These are phyloP conservation scores for Pluteus cervinus DNA, from an alignment of 768 basidiomycete species.

Conservation along the genomic window DNA sequence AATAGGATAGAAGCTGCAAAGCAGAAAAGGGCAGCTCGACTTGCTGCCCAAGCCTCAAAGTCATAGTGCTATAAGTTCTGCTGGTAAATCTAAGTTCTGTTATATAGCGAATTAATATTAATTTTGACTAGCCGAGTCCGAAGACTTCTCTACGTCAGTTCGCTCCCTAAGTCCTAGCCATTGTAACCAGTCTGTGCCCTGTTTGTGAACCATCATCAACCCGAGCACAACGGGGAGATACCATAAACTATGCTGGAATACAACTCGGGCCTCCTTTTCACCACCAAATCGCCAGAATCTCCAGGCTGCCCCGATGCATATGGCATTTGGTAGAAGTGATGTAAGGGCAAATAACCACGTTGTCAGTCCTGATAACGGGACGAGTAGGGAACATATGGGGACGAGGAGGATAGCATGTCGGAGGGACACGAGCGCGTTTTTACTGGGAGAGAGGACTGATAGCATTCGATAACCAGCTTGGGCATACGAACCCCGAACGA, in stretches of 20 bases:
- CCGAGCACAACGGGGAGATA: constrained; percentile 86
- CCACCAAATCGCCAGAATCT: constrained; percentile 66
- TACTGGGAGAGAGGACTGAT: constrained; percentile 65
- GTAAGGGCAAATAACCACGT: constrained; percentile 85
- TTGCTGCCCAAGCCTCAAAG: not conserved
- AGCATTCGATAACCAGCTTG: constrained; percentile 94
- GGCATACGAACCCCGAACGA: constrained; percentile 84
- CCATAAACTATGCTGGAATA: constrained; percentile 84
- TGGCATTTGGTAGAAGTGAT: constrained; percentile 65
- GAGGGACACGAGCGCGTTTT: constrained; percentile 82
- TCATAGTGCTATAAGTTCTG: not conserved
- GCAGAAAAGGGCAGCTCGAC: constrained; percentile 26
- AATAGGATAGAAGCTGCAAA: constrained; percentile 55
- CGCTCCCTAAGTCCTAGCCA: constrained; percentile 46
- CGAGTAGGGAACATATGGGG: constrained; percentile 71
- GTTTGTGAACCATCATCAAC: constrained; percentile 94
- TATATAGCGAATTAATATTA: no score
- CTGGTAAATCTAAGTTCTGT: constrained; percentile 1
- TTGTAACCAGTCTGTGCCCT: constrained; percentile 69
- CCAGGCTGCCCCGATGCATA: constrained; percentile 66
- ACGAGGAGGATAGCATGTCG: constrained; percentile 75
- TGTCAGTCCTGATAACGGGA: constrained; percentile 90
- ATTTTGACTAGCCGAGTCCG: no score
- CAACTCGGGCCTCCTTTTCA: constrained; percentile 69
- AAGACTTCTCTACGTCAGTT: no score